Base-by-base conservation (phyloP, 192 early-diverging fungal species). In the Pilaira anomala region DNA sequence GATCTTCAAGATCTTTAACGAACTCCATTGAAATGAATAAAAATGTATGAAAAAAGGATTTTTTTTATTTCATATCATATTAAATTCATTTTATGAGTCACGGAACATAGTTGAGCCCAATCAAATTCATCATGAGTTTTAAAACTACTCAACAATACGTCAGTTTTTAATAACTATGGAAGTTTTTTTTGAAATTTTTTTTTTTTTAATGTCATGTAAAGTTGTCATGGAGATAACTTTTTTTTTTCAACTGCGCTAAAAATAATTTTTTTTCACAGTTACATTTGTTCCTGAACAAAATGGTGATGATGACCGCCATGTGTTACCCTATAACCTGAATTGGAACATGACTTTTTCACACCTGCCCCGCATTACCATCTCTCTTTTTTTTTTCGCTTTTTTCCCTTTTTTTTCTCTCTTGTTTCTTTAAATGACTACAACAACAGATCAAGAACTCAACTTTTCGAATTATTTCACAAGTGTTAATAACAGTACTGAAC, bases 1-100 rank as follows among this genome's bases (percentile, higher is more conserved):
- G 84, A 73, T 90, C 83, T 36, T 75, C 71, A 28, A 86, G 76
- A 62, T 84, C 78, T 30, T 73, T 76, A 48, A 84, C 76, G 48
- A 85, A 71, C 65, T 85, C 82, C 84, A 84, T 85, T 50, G 26
- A 39, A 62, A 50, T 18, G 16, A 1, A 46, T 16, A 46, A 7
- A 46, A 18, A 46, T 16, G 16, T 6, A 19, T 1, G 7, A 19
- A 19, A 14, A 46, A 46, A 19, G 44, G 44, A 0, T 36, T 36
- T 36, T 36, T 36, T 33, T 36, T 36, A 9, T 36, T 36, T 36
- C 6, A 36, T 46, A 46, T 40, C 39, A 40, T 46, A 46, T 46
- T 18, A 19, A 46, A 46, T 46, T 19, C 44, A 13, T 46, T 46
- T 46, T 46, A 14, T 46, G 44, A 46, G 16, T 46, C 44, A 36